A percentile compares a stretch with the other conserved stretches of the same genome.
Conservation (phyloP, 306 rosid genomes). For the Alnus rubra region DNA sequence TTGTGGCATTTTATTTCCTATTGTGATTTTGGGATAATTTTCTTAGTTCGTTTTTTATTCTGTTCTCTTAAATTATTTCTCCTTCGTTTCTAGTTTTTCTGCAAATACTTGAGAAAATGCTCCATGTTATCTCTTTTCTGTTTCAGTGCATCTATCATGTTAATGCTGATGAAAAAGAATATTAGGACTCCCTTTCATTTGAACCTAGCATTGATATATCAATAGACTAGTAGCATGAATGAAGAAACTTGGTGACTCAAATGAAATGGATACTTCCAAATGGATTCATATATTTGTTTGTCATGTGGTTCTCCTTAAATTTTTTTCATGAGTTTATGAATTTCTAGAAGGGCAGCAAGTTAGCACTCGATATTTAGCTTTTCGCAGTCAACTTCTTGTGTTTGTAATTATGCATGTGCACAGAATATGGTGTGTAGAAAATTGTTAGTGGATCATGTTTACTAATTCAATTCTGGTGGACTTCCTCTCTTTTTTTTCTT, state of each 20-base stretch:
- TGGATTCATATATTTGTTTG: background rate
- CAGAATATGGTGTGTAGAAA: background rate
- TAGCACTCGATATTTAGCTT: background rate
- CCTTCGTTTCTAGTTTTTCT: background rate
- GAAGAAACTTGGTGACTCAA: background rate
- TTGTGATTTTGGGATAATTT: background rate
- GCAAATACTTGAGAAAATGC: background rate
- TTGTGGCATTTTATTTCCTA: constrained; percentile 21
- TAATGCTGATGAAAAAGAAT: no score
- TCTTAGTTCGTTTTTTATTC: background rate
- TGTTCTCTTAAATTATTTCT: background rate
- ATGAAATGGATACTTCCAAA: background rate
- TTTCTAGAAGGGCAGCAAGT: background rate
- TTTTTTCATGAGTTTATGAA: background rate
- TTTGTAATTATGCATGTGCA: background rate
- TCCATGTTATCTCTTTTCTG: background rate
- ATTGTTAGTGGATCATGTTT: background rate
- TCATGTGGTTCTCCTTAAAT: background rate
- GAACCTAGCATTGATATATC: background rate
- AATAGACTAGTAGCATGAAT: background rate
- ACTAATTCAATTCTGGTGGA: background rate
- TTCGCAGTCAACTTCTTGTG: background rate
- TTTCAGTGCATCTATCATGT: no score
- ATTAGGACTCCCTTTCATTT: background rate
- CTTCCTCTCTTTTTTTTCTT: background rate